Evolutionary conservation across 352 stramenopile genomes (phyloP), one percentile per base, ranked within the genome.

Genomic region (Globisporangium iwayamae): DNA sequence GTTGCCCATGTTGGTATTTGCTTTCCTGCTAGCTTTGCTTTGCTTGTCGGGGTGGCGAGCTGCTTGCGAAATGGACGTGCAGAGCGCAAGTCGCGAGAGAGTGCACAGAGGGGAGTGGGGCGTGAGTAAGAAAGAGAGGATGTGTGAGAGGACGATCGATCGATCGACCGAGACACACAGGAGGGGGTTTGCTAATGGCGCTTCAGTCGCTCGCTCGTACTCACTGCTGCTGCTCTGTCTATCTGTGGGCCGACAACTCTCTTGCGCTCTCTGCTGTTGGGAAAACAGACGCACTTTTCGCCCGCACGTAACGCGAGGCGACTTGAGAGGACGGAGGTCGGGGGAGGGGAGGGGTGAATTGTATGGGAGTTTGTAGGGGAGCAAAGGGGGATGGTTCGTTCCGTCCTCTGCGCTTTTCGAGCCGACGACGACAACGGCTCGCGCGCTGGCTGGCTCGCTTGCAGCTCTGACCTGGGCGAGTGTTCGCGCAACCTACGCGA

Each of bases 1-100:
- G 79, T 93, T 93, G 62, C 85, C 85, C 85, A 93, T 93, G 43
- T 76, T 64, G 36, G 28, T 65, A 9, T 7, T 46, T 22, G 32
- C 14, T 56, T 46, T 32, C 56, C 28, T 46, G 43, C 25, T 53
- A 41, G 25, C 25, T n/a, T 25, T 43, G 46, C n/a, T 34, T 54
- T 47, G 14, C 16, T 22, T 48, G 43, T 48, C 43, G 43, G 39
- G n/a, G 20, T 57, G 34, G n/a, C 60, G 36, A 52, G 60, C 39
- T 32, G 39, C 54, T 68, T 36, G 51, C 47, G 46, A 63, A 63
- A 56, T 51, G 38, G 45, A 45, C 36, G 22, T 53, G 30, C 51
- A 22, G 20, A 38, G 14, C 30, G 36, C 47, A n/a, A 34, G 25
- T 18, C 11, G 22, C 22, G 52, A 61, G 54, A 41, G 45, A 20